Base-by-base conservation (phyloP, 2,329 filamentous ascomycete species). In the Penicillium sp. region DNA sequence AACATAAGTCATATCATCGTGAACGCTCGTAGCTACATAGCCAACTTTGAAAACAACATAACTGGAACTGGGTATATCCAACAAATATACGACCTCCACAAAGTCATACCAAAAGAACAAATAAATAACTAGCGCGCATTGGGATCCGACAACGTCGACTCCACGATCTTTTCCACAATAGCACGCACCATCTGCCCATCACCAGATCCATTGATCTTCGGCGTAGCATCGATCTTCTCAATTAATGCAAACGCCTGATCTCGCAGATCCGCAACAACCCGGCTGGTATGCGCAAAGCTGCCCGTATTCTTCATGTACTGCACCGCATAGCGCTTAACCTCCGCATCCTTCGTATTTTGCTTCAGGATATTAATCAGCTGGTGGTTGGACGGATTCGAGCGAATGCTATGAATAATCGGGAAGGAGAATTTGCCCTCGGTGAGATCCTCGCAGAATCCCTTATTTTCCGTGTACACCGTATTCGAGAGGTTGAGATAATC, bases 401-500 rank as follows among this genome's bases (percentile, higher is more conserved):
- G 89, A 66, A 97, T 95, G 73, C 89, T 89, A 78, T 97, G 93
- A 69, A 97, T 96, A 69, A 97, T 88, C 41, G 93, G 92, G 73
- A 97, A 97, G 27, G 89, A 93, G 79, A 97, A 97, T 81, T 97
- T 97, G 62, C 93, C 93, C 78, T 97, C 94, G 1, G 92, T 97
- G 67, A 97, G 78, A 76, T 97, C 94, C 79, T 97, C 93, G 75
- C 91, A 96, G 66, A 96, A 84, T 50, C 93, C 94, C 79, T 97
- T 97, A 75, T 96, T 93, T 63, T 89, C 81, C 38, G 87, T 87
- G 80, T 97, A 97, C 69, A 87, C 82, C n/a, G 78, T 79, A 54
- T 70, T 74, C 31, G 83, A 84, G 43, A 99, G 86, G 74, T 97
- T 97, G 75, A 92, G 86, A 78, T 96, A 96, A 82, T 99, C 94